Evolutionary conservation across 202 grass and related monocot species (phyloP).

Genomic region (Thinopyrum obtusiflorum): DNA sequence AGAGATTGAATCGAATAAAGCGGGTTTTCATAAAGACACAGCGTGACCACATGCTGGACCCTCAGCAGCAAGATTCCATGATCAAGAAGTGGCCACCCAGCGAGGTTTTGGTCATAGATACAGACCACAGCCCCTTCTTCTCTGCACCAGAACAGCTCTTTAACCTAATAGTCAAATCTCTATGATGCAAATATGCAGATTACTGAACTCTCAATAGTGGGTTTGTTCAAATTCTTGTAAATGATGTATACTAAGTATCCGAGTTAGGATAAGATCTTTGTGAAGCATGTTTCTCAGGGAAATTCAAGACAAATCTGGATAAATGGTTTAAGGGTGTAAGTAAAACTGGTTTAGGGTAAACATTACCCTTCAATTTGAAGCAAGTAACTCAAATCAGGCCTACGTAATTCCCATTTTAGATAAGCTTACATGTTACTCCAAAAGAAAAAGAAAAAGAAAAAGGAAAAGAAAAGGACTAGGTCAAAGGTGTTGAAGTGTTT

Average conservation of each 20-base stretch:
- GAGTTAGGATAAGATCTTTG: conserved; percentile 21
- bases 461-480: background rate
- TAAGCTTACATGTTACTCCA: background rate
- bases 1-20: conserved; percentile 37
- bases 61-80: conserved; percentile 70
- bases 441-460: background rate
- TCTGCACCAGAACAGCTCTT: conserved; percentile 53
- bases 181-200: conserved; percentile 40
- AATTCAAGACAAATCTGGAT: conserved; percentile 6
- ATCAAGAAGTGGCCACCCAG: conserved; percentile 66
- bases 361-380: background rate
- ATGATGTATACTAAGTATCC: conserved; percentile 1
- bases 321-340: conserved; percentile 19
- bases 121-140: conserved; percentile 73
- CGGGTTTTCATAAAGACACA: conserved; percentile 64
- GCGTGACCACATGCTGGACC: conserved; percentile 53
- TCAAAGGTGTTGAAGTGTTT: no score
- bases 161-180: conserved; percentile 52
- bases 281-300: conserved; percentile 25
- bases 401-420: conserved; percentile 8
- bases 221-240: conserved; percentile 22
- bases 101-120: conserved; percentile 53
- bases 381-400: background rate
- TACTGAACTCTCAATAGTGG: background rate
- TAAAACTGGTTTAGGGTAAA: conserved; percentile 6